phyloP scores from a whole-genome alignment of 106 monocot genomes.

The Ottelia alismoides region DNA sequence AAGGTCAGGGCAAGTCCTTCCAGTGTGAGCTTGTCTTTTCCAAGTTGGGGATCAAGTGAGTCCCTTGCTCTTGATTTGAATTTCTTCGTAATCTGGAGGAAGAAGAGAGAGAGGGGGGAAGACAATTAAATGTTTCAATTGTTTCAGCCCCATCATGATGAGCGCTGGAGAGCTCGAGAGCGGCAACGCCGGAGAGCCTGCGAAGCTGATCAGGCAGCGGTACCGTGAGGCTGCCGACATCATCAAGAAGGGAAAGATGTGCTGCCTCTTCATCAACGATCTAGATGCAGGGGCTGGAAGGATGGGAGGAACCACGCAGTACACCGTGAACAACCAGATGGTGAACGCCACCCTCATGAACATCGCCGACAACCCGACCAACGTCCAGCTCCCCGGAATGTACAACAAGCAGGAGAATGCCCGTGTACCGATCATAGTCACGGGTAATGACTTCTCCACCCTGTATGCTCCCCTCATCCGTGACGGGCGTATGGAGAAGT shows the following conservation, averaged over 20 bases:
- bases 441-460: conserved; percentile 98
- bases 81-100: not conserved
- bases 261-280: conserved; percentile 96
- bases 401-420: conserved; percentile 98
- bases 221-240: conserved; percentile 95
- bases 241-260: conserved; percentile 96
- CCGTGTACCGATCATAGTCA: conserved; percentile 87
- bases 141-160: conserved; percentile 94
- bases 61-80: not conserved
- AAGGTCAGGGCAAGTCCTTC: conserved; percentile 98
- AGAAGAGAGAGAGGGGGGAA: not conserved
- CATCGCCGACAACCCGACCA: conserved; percentile 94
- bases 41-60: conserved; percentile 98
- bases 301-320: conserved; percentile 94
- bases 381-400: conserved; percentile 96
- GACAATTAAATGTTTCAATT: not conserved
- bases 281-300: conserved; percentile 95
- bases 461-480: conserved; percentile 94
- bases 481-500: conserved; percentile 99
- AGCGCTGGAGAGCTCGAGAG: conserved; percentile 99
- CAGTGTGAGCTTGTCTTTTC: conserved; percentile 93
- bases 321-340: conserved; percentile 99
- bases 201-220: conserved; percentile 85
- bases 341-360: conserved; percentile 99
- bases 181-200: conserved; percentile 95